These are phyloP conservation scores for Penicillium egyptiacum DNA, from an alignment of 495 filamentous ascomycete species.

Conservation along the genomic window DNA sequence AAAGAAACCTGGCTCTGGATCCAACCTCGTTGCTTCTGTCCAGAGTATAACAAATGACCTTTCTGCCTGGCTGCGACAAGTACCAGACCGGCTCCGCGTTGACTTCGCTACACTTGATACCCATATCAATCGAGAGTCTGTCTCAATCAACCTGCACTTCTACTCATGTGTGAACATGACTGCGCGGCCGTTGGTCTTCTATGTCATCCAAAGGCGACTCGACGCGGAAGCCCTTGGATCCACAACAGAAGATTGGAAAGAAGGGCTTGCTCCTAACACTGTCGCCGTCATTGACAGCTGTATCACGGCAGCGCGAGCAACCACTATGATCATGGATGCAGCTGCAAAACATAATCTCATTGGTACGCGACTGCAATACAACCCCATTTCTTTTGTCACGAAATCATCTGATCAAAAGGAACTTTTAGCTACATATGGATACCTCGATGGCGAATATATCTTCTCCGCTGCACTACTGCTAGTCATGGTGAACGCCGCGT, in stretches of 20 bases:
- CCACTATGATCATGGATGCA: slow-evolving; percentile 47
- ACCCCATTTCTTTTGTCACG: not conserved
- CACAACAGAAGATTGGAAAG: slow-evolving; percentile 40
- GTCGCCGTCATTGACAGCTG: slow-evolving; percentile 50
- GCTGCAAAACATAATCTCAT: slow-evolving; percentile 46
- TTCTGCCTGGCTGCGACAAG: slow-evolving; percentile 40
- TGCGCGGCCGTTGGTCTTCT: slow-evolving; percentile 48
- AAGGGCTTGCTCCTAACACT: slow-evolving; percentile 41
- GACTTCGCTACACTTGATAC: slow-evolving; percentile 40
- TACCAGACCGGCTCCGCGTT: slow-evolving; percentile 46
- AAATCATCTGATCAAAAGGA: not conserved
- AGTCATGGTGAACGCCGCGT: slow-evolving; percentile 51
- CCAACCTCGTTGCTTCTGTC: slow-evolving; percentile 45
- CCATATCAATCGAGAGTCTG: slow-evolving; percentile 42
- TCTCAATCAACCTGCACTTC: slow-evolving; percentile 50
- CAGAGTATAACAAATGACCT: slow-evolving; percentile 47
- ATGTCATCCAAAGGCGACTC: slow-evolving; percentile 48
- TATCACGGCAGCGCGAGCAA: slow-evolving; percentile 47
- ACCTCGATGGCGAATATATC: slow-evolving; percentile 51
- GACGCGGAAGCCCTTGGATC: slow-evolving; percentile 27
- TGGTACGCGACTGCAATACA: slow-evolving; percentile 23
- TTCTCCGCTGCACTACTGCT: slow-evolving; percentile 51
- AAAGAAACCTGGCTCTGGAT: slow-evolving; percentile 42
- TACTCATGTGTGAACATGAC: slow-evolving; percentile 56
- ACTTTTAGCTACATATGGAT: slow-evolving; percentile 47